Evolutionary conservation across 2,329 filamentous ascomycete genomes (phyloP).

Genomic region (Talaromyces pinophilus): DNA sequence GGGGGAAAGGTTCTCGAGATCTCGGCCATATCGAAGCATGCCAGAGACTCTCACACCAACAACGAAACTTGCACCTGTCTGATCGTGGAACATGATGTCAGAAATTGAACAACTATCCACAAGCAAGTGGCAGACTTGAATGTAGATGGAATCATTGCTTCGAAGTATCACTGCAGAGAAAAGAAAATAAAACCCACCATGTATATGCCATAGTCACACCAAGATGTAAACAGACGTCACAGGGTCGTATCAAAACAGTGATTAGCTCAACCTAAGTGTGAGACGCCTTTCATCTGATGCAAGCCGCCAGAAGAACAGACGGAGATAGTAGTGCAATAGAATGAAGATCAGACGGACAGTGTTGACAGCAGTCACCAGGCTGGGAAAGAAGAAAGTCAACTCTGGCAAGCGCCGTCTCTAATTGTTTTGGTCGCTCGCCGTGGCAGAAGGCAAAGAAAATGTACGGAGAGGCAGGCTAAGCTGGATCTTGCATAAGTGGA

Average conservation of each 20-base stretch:
- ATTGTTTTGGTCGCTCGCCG: background rate
- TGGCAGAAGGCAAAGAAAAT: background rate
- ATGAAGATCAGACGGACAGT: background rate
- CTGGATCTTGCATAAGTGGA: background rate
- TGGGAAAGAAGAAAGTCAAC: background rate
- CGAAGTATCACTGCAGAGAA: background rate
- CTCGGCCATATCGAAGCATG: conserved; percentile 9
- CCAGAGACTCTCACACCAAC: conserved; percentile 3
- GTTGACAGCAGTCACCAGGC: background rate
- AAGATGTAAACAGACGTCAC: background rate
- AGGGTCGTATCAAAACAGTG: background rate
- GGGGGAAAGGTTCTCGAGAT: conserved; percentile 9
- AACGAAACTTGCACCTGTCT: conserved; percentile 1
- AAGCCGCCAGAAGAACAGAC: background rate
- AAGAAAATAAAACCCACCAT: background rate
- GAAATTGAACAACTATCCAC: background rate
- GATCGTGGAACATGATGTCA: background rate
- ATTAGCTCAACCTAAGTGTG: background rate
- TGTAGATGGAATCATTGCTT: background rate
- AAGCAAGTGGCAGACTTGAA: background rate
- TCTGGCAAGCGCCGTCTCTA: background rate
- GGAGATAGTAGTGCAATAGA: background rate
- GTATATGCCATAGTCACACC: background rate
- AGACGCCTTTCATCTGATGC: background rate
- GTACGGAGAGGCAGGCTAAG: background rate